These are phyloP conservation scores for Toxicodendron radicans DNA, from an alignment of 345 rosid species.

Conservation along the genomic window DNA sequence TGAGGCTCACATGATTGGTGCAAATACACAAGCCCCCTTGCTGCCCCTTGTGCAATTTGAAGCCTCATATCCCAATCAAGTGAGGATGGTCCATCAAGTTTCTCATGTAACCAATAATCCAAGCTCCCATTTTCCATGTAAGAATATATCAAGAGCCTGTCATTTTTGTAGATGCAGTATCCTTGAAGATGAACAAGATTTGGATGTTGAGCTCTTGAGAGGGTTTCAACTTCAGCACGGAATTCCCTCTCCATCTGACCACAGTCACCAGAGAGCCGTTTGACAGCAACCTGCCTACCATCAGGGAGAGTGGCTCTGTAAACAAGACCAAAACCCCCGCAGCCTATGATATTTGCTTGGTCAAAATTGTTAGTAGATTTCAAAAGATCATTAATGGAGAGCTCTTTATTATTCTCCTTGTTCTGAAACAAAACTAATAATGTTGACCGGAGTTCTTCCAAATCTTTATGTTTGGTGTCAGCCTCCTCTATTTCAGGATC, in stretches of 20 bases:
- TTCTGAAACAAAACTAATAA: constrained; percentile 62
- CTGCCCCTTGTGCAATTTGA: constrained; percentile 70
- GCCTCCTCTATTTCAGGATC: constrained; percentile 67
- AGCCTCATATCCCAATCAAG: constrained; percentile 69
- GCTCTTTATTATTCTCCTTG: constrained; percentile 47
- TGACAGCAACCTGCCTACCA: constrained; percentile 69
- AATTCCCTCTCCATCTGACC: constrained; percentile 89
- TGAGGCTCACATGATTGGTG: constrained; percentile 83
- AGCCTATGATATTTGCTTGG: constrained; percentile 79
- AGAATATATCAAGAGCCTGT: constrained; percentile 74
- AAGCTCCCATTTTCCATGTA: constrained; percentile 90
- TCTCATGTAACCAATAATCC: constrained; percentile 91
- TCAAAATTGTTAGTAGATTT: constrained; percentile 71
- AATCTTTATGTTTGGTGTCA: constrained; percentile 37
- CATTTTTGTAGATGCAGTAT: constrained; percentile 57
- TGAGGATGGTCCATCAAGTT: constrained; percentile 57
- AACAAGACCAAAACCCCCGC: constrained; percentile 90
- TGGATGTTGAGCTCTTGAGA: constrained; percentile 83
- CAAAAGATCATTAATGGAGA: constrained; percentile 62
- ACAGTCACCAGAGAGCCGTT: constrained; percentile 80
- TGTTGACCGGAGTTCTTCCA: constrained; percentile 53
- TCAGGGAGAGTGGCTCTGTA: constrained; percentile 71
- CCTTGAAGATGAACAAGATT: constrained; percentile 85
- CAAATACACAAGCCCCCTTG: constrained; percentile 66
- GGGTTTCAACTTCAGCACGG: constrained; percentile 82